These are phyloP conservation scores for Acer saccharum DNA, from an alignment of 345 rosid species.

Conservation along the genomic window DNA sequence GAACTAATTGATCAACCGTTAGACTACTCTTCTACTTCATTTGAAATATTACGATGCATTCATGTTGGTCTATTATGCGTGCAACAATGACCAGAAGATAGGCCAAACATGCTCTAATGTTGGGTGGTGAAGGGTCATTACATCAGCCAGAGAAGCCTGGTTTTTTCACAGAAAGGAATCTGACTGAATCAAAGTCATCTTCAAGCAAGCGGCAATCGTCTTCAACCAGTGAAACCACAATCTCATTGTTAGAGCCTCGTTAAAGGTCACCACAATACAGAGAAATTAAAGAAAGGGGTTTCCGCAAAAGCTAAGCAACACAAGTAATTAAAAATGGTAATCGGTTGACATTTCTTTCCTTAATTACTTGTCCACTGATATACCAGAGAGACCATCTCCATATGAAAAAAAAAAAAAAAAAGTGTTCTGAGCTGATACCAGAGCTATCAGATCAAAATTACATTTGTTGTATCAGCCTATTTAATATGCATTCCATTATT, in stretches of 20 bases:
- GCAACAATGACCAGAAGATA: slow-evolving; percentile 32
- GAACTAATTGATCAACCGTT: slow-evolving; percentile 23
- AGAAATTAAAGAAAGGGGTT: background rate
- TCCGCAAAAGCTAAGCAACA: too few species aligned
- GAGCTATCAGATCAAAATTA: too few species aligned
- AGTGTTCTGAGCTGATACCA: too few species aligned
- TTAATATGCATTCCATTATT: too few species aligned
- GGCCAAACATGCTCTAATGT: slow-evolving; percentile 36
- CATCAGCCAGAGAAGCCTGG: slow-evolving; percentile 35
- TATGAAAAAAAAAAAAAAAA: too few species aligned
- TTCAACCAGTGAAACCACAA: slow-evolving; percentile 19
- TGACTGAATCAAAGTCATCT: slow-evolving; percentile 13
- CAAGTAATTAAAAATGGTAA: too few species aligned
- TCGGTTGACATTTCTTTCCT: too few species aligned
- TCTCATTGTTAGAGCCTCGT: slow-evolving; percentile 18
- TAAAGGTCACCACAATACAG: too few species aligned
- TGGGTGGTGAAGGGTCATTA: slow-evolving; percentile 27
- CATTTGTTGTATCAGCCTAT: too few species aligned
- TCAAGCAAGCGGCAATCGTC: background rate
- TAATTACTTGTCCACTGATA: too few species aligned
- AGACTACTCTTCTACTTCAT: slow-evolving; percentile 1
- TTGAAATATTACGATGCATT: slow-evolving; percentile 25
- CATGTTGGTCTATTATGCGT: slow-evolving; percentile 30
- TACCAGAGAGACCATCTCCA: too few species aligned
- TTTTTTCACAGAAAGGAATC: slow-evolving; percentile 33